phyloP scores from a whole-genome alignment of 2,329 filamentous ascomycete genomes.

The Gremmenia infestans region DNA sequence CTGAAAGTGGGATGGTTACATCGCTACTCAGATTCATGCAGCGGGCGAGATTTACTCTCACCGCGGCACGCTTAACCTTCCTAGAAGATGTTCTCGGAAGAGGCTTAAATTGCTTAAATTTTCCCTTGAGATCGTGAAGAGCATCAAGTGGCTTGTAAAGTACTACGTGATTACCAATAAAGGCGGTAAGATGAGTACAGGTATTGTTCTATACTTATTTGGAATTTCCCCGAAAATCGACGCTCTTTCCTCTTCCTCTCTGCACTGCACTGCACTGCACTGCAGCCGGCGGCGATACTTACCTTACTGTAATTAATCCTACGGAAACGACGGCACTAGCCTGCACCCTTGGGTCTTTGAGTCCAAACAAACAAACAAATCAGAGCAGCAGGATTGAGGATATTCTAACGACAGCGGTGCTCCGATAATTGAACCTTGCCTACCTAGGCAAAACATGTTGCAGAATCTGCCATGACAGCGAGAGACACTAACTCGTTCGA shows the following conservation, averaged over 20 bases:
- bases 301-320: not conserved
- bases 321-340: constrained; percentile 4
- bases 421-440: constrained; percentile 6
- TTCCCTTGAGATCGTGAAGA: not conserved
- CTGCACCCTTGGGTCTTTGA: not conserved
- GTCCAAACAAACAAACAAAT: constrained; percentile 8
- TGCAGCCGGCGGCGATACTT: not conserved
- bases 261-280: not conserved
- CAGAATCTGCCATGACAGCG: not conserved
- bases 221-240: not conserved
- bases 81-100: not conserved
- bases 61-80: not conserved
- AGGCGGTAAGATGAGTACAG: not conserved
- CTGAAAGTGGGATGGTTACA: not conserved
- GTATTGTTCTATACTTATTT: not conserved
- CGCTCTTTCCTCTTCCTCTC: not conserved
- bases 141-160: not conserved
- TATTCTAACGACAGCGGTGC: constrained; percentile 1
- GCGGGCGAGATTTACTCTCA: not conserved
- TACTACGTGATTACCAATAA: too few species aligned
- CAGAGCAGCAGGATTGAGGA: constrained; percentile 4
- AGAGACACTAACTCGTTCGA: not conserved
- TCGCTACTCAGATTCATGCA: not conserved
- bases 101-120: too few species aligned
- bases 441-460: not conserved